Base-by-base conservation (phyloP, 106 monocot genomes). In the Ottelia alismoides region DNA sequence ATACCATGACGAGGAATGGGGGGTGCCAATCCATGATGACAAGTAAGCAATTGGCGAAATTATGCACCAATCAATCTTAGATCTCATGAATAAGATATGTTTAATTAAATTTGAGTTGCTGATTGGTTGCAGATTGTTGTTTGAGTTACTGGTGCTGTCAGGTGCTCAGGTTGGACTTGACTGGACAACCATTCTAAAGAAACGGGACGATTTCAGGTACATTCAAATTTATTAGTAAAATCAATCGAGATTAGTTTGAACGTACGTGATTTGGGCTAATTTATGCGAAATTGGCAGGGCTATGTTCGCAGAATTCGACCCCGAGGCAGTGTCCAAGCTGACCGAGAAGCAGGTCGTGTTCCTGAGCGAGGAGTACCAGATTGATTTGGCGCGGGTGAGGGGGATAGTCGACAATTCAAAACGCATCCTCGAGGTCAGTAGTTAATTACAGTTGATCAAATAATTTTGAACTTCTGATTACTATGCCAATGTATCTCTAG, bases 1-100 rank as follows among this genome's bases (percentile, higher is more conserved):
- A 1, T 92, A 82, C 69, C 92, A 92, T 59, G 92, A 92, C 46
- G 77, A 92, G 29, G 86, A 78, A 52, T 92, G 92, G 86, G 92
- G 92, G 24, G 86, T 86, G 11, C 86, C 92, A 7, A 72, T 92
- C 49, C 81, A 76, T 59, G 72, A 79, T 32, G 92, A 86, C 61
- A 76, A 65, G 92, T 92, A 27, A 79, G 61, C 25, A 2, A 1
- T n/a, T 30, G 21, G 12, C 16, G 40, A 7, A 16, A 16, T 16
- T 43, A 43, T 43, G n/a, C n/a, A n/a, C n/a, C n/a, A n/a, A n/a
- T n/a, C n/a, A n/a, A n/a, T n/a, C n/a, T n/a, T n/a, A n/a, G n/a
- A n/a, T 2, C 45, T 35, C 22, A 49, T 30, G 25, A 20, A 2
- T 12, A 45, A 30, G 2, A 18, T 31, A 3, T 22, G 20, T 25